Evolutionary conservation across 768 basidiomycete species (phyloP).

Genomic region (Sarcodon aspratus): DNA sequence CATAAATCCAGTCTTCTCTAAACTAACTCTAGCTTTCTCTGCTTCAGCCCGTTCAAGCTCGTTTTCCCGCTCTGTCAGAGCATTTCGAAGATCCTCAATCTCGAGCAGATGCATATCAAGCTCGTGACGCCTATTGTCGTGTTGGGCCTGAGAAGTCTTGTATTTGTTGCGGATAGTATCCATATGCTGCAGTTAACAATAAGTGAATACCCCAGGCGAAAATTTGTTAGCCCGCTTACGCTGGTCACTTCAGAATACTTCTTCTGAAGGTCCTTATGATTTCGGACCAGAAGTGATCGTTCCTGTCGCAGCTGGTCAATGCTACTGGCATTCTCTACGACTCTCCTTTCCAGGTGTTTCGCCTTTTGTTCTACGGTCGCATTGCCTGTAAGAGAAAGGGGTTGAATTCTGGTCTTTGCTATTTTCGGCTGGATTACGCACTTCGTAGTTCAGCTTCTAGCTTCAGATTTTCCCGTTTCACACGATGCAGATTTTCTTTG

Average conservation of each 20-base stretch:
- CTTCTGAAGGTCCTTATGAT: constrained; percentile 65
- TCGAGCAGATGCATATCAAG: constrained; percentile 63
- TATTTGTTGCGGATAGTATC: constrained; percentile 55
- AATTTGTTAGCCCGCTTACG: constrained; percentile 26
- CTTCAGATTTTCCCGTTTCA: constrained; percentile 64
- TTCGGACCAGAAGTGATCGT: constrained; percentile 51
- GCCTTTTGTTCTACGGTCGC: constrained; percentile 63
- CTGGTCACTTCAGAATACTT: constrained; percentile 56
- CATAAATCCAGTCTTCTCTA: constrained; percentile 56
- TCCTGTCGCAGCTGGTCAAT: constrained; percentile 74
- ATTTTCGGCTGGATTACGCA: constrained; percentile 17
- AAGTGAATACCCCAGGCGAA: not conserved
- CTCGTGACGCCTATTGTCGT: constrained; percentile 62
- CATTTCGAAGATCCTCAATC: constrained; percentile 65
- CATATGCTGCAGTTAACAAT: constrained; percentile 29
- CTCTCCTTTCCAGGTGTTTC: constrained; percentile 52
- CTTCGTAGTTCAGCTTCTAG: constrained; percentile 68
- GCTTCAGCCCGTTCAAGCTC: constrained; percentile 53
- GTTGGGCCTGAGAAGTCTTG: constrained; percentile 47
- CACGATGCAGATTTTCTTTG: constrained; percentile 49
- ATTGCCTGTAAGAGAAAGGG: constrained; percentile 31
- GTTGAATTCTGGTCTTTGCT: not conserved
- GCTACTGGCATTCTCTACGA: constrained; percentile 55
- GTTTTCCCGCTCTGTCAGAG: constrained; percentile 46
- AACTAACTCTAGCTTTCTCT: constrained; percentile 49